Evolutionary conservation across 257 asterid genomes (phyloP).

Genomic region (Linderniella brevidens): DNA sequence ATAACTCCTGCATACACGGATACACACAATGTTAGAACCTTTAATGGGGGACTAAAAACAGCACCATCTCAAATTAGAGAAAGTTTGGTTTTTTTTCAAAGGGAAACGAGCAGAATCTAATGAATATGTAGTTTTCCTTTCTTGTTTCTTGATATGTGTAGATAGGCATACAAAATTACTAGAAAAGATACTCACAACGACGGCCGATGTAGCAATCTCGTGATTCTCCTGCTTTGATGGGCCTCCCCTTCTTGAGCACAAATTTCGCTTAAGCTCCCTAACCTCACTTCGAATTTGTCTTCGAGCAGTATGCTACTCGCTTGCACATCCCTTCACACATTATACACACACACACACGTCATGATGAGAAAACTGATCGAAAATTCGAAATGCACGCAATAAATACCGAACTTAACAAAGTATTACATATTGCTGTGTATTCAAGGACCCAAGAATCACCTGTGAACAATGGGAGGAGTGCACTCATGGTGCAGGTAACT

Average conservation of each 20-base stretch:
- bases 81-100: no score
- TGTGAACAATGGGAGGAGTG: not conserved
- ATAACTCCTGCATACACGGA: constrained; percentile 44
- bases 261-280: constrained; percentile 80
- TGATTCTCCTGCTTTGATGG: constrained; percentile 50
- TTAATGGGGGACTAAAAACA: not conserved
- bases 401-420: constrained; percentile 2
- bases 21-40: constrained; percentile 13
- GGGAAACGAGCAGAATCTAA: not conserved
- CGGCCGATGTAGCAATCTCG: constrained; percentile 64
- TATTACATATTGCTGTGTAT: no score
- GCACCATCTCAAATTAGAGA: no score
- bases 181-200: constrained; percentile 50
- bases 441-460: not conserved
- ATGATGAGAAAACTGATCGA: not conserved
- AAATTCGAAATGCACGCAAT: not conserved
- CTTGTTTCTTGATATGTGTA: not conserved
- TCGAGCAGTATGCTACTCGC: constrained; percentile 96
- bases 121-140: not conserved
- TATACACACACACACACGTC: not conserved
- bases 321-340: constrained; percentile 68
- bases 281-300: constrained; percentile 84
- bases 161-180: not conserved
- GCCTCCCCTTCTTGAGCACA: constrained; percentile 72
- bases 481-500: not conserved